phyloP scores from a whole-genome alignment of 2,329 filamentous ascomycete species.

The Aspergillus novofumigatus region DNA sequence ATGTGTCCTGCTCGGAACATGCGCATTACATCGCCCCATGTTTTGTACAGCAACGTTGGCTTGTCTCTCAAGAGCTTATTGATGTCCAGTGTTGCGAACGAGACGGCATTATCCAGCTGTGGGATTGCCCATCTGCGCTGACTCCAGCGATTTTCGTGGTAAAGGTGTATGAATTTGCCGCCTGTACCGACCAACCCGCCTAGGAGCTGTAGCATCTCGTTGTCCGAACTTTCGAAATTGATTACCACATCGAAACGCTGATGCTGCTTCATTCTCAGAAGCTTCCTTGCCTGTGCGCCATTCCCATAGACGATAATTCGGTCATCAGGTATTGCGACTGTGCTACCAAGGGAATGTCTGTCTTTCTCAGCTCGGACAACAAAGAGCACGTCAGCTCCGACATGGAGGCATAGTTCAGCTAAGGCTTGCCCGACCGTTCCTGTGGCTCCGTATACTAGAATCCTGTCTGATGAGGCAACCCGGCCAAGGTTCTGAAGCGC shows the following conservation, averaged over 20 bases:
- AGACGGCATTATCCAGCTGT: conserved; percentile 3
- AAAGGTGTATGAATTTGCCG: conserved; percentile 30
- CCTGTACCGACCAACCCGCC: conserved; percentile 22
- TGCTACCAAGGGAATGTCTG: not conserved
- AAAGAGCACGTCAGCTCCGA: conserved; percentile 8
- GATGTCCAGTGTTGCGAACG: conserved; percentile 14
- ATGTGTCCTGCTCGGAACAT: conserved; percentile 14
- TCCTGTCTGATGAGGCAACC: conserved; percentile 13
- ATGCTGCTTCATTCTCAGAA: conserved; percentile 4
- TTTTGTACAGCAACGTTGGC: not conserved
- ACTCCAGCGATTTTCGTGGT: not conserved
- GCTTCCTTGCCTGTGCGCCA: not conserved
- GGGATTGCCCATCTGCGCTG: not conserved
- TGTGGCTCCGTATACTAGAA: conserved; percentile 29
- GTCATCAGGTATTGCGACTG: conserved; percentile 9
- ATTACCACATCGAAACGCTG: conserved; percentile 15
- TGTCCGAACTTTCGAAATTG: conserved; percentile 1
- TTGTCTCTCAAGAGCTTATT: conserved; percentile 7
- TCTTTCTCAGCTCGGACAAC: conserved; percentile 7
- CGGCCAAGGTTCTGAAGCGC: conserved; percentile 15
- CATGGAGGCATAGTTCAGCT: conserved; percentile 13
- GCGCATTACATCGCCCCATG: conserved; percentile 10
- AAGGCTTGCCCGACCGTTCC: conserved; percentile 21
- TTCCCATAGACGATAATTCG: conserved; percentile 11
- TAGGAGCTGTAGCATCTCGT: not conserved